Conservation (phyloP, 1,284 basidiomycete genomes). For the Inonotus hispidus region DNA sequence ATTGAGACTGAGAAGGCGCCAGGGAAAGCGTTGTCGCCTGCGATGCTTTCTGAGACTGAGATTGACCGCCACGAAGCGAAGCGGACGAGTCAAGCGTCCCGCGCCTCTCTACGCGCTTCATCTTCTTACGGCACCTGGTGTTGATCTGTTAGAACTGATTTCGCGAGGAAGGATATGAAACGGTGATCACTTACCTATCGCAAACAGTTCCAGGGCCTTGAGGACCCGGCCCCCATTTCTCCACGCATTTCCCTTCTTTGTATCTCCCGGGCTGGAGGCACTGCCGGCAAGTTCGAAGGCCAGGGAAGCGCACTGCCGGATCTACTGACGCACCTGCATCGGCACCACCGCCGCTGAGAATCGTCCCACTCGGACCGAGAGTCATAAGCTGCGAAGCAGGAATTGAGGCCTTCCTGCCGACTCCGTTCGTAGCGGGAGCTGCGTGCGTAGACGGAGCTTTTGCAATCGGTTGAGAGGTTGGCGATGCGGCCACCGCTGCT, state of each 20-base stretch:
- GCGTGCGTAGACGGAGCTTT: neutral
- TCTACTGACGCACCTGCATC: neutral
- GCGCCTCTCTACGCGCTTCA: slow-evolving; percentile 75
- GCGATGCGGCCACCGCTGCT: neutral
- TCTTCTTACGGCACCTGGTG: slow-evolving; percentile 71
- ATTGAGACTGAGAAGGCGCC: neutral
- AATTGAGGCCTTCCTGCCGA: neutral
- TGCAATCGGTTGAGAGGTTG: neutral
- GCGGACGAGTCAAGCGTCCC: slow-evolving; percentile 49
- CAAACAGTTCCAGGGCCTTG: slow-evolving; percentile 79
- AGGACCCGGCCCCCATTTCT: slow-evolving; percentile 83
- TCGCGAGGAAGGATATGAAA: slow-evolving; percentile 7
- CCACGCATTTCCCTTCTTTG: slow-evolving; percentile 80
- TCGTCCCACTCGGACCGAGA: slow-evolving; percentile 13
- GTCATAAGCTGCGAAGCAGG: slow-evolving; percentile 17
- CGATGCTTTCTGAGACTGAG: neutral
- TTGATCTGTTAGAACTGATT: neutral
- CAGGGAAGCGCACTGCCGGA: slow-evolving; percentile 40
- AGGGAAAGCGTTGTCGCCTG: neutral
- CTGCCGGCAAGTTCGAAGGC: slow-evolving; percentile 69
- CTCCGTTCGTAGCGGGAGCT: neutral
- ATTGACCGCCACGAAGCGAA: neutral
- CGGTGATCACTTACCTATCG: slow-evolving; percentile 47
- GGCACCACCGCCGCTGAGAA: slow-evolving; percentile 14
- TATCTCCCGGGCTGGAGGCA: slow-evolving; percentile 65